phyloP scores from a whole-genome alignment of 306 rosid species.

The Rosa multiflora region DNA sequence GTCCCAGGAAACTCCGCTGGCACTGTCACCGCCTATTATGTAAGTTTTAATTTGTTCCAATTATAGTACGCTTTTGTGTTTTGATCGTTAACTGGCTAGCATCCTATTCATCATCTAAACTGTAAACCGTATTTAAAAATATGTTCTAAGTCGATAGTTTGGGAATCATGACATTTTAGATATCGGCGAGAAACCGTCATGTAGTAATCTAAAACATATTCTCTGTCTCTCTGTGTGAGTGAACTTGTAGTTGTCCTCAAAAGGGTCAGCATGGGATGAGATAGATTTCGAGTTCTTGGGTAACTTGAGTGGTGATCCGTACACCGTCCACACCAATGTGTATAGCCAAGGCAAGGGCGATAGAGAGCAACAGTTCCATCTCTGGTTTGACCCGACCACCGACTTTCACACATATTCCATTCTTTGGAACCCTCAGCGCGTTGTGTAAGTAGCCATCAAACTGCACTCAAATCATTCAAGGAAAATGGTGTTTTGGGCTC shows the following conservation, averaged over 20 bases:
- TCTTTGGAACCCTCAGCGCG: constrained; percentile 60
- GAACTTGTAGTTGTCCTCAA: constrained; percentile 48
- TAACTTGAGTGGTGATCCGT: constrained; percentile 69
- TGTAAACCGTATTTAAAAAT: too few species aligned
- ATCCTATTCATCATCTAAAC: not conserved
- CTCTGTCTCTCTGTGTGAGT: not conserved
- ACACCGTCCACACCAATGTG: constrained; percentile 67
- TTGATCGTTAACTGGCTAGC: not conserved
- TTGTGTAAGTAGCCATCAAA: constrained; percentile 38
- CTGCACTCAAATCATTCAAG: not conserved
- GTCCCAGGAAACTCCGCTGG: constrained; percentile 79
- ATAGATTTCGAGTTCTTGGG: constrained; percentile 76
- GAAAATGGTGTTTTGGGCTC: not conserved
- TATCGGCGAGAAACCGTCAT: not conserved
- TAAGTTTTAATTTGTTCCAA: constrained; percentile 17
- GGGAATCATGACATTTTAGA: not conserved
- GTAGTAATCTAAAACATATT: not conserved
- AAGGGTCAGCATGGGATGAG: constrained; percentile 70
- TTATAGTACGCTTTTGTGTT: too few species aligned
- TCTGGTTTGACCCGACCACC: constrained; percentile 81
- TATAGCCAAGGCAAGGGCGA: constrained; percentile 69
- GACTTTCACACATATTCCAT: constrained; percentile 72
- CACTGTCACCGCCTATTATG: constrained; percentile 77
- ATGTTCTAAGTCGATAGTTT: not conserved
- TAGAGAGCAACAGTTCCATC: constrained; percentile 72